Evolutionary conservation across 2,329 filamentous ascomycete species (phyloP).

Genomic region (Fusarium temperatum): DNA sequence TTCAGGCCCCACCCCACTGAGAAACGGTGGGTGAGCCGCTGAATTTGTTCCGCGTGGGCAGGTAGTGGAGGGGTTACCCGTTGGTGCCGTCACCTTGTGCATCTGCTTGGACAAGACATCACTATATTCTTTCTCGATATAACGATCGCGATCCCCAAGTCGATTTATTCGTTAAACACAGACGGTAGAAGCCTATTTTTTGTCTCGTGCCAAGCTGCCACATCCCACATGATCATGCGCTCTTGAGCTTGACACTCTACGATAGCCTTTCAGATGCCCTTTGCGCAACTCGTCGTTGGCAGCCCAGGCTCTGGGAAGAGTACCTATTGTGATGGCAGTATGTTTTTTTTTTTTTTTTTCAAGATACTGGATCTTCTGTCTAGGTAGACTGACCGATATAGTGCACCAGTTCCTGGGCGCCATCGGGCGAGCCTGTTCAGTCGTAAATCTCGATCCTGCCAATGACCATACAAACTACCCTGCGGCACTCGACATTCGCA

Average conservation of each 20-base stretch:
- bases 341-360: slow-evolving; percentile 41
- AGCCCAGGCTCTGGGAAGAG: slow-evolving; percentile 96
- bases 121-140: background rate
- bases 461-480: slow-evolving; percentile 93
- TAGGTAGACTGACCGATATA: slow-evolving; percentile 42
- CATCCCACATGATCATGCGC: slow-evolving; percentile 33
- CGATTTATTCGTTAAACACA: background rate
- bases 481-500: slow-evolving; percentile 88
- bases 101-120: slow-evolving; percentile 8
- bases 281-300: slow-evolving; percentile 86
- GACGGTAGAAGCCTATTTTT: slow-evolving; percentile 17
- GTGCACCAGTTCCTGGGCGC: slow-evolving; percentile 98
- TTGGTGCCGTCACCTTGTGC: slow-evolving; percentile 26
- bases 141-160: background rate
- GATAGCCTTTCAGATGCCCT: slow-evolving; percentile 59
- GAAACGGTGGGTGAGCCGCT: slow-evolving; percentile 20
- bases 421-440: slow-evolving; percentile 92
- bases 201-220: background rate
- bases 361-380: background rate
- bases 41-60: slow-evolving; percentile 25
- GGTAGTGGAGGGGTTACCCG: slow-evolving; percentile 36
- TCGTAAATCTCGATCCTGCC: slow-evolving; percentile 96
- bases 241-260: slow-evolving; percentile 31
- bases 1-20: slow-evolving; percentile 24
- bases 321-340: slow-evolving; percentile 96